phyloP scores from a whole-genome alignment of 805 yeast genomes.

The Nakazawaea wyomingensis region DNA sequence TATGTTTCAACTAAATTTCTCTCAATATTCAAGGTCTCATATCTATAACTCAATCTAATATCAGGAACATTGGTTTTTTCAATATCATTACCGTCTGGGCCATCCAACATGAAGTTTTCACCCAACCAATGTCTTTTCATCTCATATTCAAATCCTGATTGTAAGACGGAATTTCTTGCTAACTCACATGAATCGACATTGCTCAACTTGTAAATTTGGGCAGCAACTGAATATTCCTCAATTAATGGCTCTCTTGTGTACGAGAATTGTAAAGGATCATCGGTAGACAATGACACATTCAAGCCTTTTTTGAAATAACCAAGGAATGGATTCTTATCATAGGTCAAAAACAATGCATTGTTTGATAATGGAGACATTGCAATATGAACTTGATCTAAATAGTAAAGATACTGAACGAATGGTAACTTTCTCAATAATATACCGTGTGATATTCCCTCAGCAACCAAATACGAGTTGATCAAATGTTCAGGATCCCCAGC shows the following conservation, averaged over 20 bases:
- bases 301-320: constrained; percentile 88
- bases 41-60: constrained; percentile 77
- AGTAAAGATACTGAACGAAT: constrained; percentile 87
- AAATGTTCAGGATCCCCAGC: constrained; percentile 99
- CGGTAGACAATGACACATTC: constrained; percentile 91
- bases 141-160: constrained; percentile 88
- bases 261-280: constrained; percentile 96
- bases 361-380: constrained; percentile 99
- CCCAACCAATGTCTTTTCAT: constrained; percentile 95
- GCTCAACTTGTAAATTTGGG: constrained; percentile 91
- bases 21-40: constrained; percentile 71
- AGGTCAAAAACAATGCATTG: constrained; percentile 91
- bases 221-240: constrained; percentile 97
- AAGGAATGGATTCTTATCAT: constrained; percentile 95
- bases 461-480: constrained; percentile 79
- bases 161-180: constrained; percentile 87
- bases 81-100: constrained; percentile 79
- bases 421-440: constrained; percentile 90
- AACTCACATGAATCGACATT: constrained; percentile 97
- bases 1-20: constrained; percentile 63
- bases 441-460: constrained; percentile 95
- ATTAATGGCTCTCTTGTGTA: constrained; percentile 96
- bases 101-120: constrained; percentile 46
- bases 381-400: constrained; percentile 90
- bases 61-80: constrained; percentile 95